Percentiles rank a stretch among this genome's conserved stretches.
phyloP scores from a whole-genome alignment of 23 red algal genomes.

The Gracilaria caudata region DNA sequence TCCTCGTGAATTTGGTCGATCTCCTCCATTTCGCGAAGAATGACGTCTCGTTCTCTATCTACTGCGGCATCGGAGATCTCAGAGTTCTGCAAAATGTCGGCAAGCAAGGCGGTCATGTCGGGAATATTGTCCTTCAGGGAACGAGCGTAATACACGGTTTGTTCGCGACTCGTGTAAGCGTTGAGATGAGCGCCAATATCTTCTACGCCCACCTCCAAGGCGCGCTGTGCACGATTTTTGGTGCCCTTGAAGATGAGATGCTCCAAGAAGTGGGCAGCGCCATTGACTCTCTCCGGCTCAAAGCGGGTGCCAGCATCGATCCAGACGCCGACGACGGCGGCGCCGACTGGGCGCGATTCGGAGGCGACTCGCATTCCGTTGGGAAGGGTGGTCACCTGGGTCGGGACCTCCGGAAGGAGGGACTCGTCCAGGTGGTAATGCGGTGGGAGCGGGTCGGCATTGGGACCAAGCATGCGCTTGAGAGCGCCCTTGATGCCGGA shows the following conservation, averaged over 20 bases:
- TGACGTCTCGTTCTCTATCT: conserved; percentile 94
- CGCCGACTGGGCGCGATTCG: conserved; percentile 67
- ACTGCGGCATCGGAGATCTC: conserved; percentile 85
- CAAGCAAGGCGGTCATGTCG: conserved; percentile 76
- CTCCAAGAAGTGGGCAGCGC: conserved; percentile 99
- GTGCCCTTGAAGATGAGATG: conserved; percentile 99
- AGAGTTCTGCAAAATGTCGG: conserved; percentile 97
- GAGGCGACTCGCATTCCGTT: conserved; percentile 98
- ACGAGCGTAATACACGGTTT: conserved; percentile 97
- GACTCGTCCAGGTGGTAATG: conserved; percentile 57
- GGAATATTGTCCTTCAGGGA: conserved; percentile 83
- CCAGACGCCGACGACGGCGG: conserved; percentile 96
- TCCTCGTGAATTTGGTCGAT: conserved; percentile 95
- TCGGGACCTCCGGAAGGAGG: conserved; percentile 72
- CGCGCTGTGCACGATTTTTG: conserved; percentile 76
- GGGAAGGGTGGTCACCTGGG: conserved; percentile 78
- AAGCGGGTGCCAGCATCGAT: conserved; percentile 97
- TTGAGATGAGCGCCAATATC: conserved; percentile 98
- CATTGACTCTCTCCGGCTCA: conserved; percentile 83
- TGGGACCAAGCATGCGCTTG: conserved; percentile 74
- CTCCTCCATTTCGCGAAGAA: conserved; percentile 95
- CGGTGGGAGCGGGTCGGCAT: conserved; percentile 83
- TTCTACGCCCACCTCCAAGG: conserved; percentile 91
- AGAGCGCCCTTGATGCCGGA: conserved; percentile 70
- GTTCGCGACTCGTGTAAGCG: conserved; percentile 98